phyloP scores from a whole-genome alignment of 148 eudicot species.

The Rhododendron henanense region DNA sequence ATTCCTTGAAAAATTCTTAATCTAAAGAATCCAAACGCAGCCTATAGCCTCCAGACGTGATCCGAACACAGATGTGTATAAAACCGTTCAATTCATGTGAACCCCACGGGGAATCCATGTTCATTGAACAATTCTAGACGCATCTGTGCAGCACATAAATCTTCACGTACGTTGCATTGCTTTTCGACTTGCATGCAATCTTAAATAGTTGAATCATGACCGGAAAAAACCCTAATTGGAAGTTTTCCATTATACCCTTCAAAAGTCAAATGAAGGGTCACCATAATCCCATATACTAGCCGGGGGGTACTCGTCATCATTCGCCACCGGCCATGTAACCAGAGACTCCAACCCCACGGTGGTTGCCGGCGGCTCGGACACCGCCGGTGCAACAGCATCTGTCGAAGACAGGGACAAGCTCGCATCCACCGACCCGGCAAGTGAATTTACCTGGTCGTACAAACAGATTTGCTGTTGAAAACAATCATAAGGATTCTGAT shows the following conservation, averaged over 20 bases:
- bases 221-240: not conserved
- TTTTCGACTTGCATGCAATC: conserved; percentile 10
- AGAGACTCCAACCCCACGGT: conserved; percentile 19
- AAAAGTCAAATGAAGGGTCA: conserved; percentile 61
- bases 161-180: not conserved
- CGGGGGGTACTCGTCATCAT: conserved; percentile 47
- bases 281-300: conserved; percentile 72
- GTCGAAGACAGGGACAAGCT: conserved; percentile 32
- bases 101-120: not conserved
- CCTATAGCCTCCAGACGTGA: not conserved
- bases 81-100: not conserved
- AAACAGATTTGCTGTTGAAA: conserved; percentile 6
- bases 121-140: not conserved
- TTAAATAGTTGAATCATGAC: not conserved
- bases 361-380: conserved; percentile 20
- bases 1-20: not conserved
- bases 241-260: not conserved
- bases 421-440: conserved; percentile 48
- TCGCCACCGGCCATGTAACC: conserved; percentile 14
- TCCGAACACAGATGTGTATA: not conserved
- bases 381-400: conserved; percentile 17
- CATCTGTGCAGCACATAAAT: not conserved
- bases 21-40: not conserved
- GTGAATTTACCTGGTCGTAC: conserved; percentile 35
- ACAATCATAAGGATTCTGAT: conserved; percentile 15